Percentiles rank a stretch among this genome's conserved stretches.
These are phyloP conservation scores for Neurospora cerealis DNA, from an alignment of 495 filamentous ascomycete genomes.

Conservation along the genomic window DNA sequence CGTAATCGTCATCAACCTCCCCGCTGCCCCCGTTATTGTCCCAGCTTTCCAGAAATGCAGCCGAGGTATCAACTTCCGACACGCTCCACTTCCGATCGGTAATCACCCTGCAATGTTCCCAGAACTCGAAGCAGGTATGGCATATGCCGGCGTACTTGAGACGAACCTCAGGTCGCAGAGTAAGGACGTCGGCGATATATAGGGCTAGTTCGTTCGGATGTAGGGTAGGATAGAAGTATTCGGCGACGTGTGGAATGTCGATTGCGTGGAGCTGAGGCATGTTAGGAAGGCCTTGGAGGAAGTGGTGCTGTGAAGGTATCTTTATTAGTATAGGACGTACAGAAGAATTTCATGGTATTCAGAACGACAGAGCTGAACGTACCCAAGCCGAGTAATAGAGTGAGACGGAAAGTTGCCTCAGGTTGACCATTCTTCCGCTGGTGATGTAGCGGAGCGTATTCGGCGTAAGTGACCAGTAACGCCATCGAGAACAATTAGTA, in stretches of 20 bases:
- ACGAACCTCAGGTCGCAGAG: constrained; percentile 74
- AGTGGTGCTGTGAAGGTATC: constrained; percentile 56
- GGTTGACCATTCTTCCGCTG: constrained; percentile 67
- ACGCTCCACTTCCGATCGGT: constrained; percentile 23
- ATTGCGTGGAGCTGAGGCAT: constrained; percentile 68
- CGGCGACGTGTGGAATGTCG: constrained; percentile 65
- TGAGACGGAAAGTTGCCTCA: constrained; percentile 67
- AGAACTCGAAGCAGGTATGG: constrained; percentile 80
- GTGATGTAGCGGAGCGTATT: constrained; percentile 71
- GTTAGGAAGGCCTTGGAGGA: constrained; percentile 72
- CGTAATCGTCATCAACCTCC: constrained; percentile 37
- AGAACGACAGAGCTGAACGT: constrained; percentile 23
- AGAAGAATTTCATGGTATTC: constrained; percentile 5
- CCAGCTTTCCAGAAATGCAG: constrained; percentile 32
- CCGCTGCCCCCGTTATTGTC: constrained; percentile 32
- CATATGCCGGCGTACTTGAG: constrained; percentile 76
- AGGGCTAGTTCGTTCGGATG: constrained; percentile 67
- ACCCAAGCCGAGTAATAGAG: constrained; percentile 86
- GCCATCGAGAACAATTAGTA: constrained; percentile 41
- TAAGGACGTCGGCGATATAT: constrained; percentile 77
- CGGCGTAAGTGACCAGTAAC: constrained; percentile 67
- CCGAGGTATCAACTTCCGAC: constrained; percentile 4
- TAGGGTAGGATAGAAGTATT: constrained; percentile 44
- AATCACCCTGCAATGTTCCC: constrained; percentile 47
- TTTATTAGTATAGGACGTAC: constrained; percentile 10